Evolutionary conservation across 1,284 basidiomycete genomes (phyloP), one percentile per base, ranked within the genome.

Genomic region (Cryptococcus sp.): DNA sequence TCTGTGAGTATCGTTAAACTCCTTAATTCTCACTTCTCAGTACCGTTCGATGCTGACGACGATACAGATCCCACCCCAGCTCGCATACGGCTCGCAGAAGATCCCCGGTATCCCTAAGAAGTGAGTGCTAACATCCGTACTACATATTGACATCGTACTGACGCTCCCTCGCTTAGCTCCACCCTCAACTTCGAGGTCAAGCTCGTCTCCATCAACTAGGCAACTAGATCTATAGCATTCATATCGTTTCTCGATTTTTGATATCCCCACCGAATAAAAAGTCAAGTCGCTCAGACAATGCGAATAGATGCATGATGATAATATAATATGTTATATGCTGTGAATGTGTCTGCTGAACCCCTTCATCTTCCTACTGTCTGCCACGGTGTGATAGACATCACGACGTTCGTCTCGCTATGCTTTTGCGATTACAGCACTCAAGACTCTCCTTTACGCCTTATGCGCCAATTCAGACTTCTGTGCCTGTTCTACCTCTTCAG

Each of bases 1-100:
- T 87, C 85, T 50, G 84, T 94, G 61, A 91, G 93, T 64, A 63
- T 23, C 7, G 11, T 20, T n/a, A n/a, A n/a, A n/a, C n/a, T n/a
- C n/a, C n/a, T n/a, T n/a, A n/a, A n/a, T n/a, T n/a, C n/a, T n/a
- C n/a, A n/a, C n/a, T n/a, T n/a, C n/a, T n/a, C n/a, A n/a, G n/a
- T n/a, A n/a, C n/a, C n/a, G n/a, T n/a, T n/a, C n/a, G n/a, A n/a
- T 35, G 30, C 30, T 35, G 13, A 35, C 30, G 10, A 4, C 30
- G 30, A 35, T 4, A 38, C 39, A 73, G 71, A 78, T 73, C 63
- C 78, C 78, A 43, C 70, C 83, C 55, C 70, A 77, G 46, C 72
- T 83, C 55, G 83, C 82, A 1, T 84, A 84, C 73, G 83, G 82
- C 39, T 77, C 72, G 65, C 80, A 82, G 66, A 80, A 79, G 58